Conservation (phyloP, 441 rosid genomes). For the Euphorbia schlechtendalii region DNA sequence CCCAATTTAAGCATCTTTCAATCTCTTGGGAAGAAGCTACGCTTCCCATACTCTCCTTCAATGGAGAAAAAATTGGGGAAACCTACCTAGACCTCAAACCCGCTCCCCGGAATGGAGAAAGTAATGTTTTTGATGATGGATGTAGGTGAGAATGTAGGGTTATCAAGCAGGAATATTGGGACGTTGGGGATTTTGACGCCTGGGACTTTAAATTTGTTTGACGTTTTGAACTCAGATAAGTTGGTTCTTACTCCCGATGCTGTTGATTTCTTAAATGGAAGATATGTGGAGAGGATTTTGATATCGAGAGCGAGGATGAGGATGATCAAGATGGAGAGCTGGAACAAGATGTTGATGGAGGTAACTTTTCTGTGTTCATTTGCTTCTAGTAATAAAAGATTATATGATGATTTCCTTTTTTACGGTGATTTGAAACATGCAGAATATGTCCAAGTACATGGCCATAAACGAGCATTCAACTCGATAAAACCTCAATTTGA, state of each 20-base stretch:
- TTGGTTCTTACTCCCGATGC: conserved; percentile 70
- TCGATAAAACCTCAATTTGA: too few relatives aligned
- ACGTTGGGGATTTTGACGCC: conserved; percentile 83
- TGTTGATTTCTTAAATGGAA: conserved; percentile 61
- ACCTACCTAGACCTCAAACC: conserved; percentile 70
- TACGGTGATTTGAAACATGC: too few relatives aligned
- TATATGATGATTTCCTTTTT: not conserved
- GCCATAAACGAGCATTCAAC: too few relatives aligned
- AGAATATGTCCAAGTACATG: too few relatives aligned
- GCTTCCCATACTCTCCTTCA: conserved; percentile 62
- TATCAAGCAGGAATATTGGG: conserved; percentile 78
- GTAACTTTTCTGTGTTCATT: conserved; percentile 34
- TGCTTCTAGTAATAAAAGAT: not conserved
- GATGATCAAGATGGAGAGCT: conserved; percentile 27
- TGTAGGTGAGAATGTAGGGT: conserved; percentile 49
- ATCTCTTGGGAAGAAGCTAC: conserved; percentile 54
- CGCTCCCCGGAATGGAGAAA: conserved; percentile 70
- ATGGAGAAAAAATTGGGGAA: conserved; percentile 79
- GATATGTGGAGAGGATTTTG: conserved; percentile 58
- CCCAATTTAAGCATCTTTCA: conserved; percentile 26
- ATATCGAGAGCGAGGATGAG: conserved; percentile 33
- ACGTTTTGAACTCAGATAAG: conserved; percentile 79
- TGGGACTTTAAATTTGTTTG: conserved; percentile 77
- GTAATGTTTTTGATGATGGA: conserved; percentile 76
- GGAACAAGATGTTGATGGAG: conserved; percentile 37